These are phyloP conservation scores for Hypoxylon sp. DNA, from an alignment of 2,329 filamentous ascomycete genomes.

Conservation along the genomic window DNA sequence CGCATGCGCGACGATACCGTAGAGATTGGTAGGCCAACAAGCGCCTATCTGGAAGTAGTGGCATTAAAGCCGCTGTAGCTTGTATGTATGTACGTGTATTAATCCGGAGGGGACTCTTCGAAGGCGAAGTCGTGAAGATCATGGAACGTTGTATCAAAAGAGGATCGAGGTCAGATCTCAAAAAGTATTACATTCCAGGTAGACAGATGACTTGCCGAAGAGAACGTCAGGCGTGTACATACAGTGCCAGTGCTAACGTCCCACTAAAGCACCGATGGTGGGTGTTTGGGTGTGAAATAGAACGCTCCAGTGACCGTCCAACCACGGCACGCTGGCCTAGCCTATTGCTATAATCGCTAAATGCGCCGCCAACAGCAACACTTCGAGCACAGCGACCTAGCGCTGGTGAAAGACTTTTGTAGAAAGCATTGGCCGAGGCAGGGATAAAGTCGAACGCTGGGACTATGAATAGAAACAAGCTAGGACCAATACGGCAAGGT, in stretches of 20 bases:
- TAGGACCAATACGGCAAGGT: constrained; percentile 26
- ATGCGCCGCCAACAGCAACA: constrained; percentile 6
- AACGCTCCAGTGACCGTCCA: constrained; percentile 34
- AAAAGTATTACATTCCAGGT: constrained; percentile 25
- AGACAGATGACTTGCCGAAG: constrained; percentile 37
- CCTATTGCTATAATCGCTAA: constrained; percentile 4
- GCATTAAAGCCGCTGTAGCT: neutral
- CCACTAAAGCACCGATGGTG: too few species aligned
- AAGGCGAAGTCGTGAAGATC: constrained; percentile 41
- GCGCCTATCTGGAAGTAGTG: constrained; percentile 6
- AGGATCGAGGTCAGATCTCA: constrained; percentile 33
- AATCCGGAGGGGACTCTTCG: constrained; percentile 22
- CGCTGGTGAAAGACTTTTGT: constrained; percentile 24
- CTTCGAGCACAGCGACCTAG: constrained; percentile 3
- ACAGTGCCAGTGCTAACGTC: constrained; percentile 11
- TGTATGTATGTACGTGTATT: constrained; percentile 16
- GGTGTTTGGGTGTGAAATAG: constrained; percentile 8
- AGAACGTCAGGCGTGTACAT: constrained; percentile 21
- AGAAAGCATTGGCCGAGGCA: constrained; percentile 38
- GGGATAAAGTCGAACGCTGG: constrained; percentile 18
- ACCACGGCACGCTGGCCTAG: constrained; percentile 22
- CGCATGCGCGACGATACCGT: constrained; percentile 11
- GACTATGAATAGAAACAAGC: constrained; percentile 36
- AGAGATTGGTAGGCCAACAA: constrained; percentile 23
- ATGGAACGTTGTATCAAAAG: constrained; percentile 44